These are phyloP conservation scores for Phlebopus sp. DNA, from an alignment of 1,284 basidiomycete species.

Conservation along the genomic window DNA sequence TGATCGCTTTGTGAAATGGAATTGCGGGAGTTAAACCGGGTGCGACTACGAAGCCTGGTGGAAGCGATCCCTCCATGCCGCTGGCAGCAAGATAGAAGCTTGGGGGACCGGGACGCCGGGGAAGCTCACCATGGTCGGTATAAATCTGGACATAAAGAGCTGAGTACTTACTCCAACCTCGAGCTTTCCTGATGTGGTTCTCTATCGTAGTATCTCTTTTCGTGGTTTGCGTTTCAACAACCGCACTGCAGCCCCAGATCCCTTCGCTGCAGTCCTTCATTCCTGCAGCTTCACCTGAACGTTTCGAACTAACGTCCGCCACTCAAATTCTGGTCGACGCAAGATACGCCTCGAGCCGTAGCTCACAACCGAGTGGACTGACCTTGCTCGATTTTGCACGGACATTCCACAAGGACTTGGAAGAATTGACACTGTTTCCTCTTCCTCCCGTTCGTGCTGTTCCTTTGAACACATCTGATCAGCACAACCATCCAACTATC, in stretches of 20 bases:
- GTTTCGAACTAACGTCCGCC: slow-evolving; percentile 16
- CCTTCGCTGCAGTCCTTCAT: slow-evolving; percentile 25
- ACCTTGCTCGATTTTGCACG: slow-evolving; percentile 24
- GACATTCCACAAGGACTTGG: slow-evolving; percentile 23
- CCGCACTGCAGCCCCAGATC: slow-evolving; percentile 20
- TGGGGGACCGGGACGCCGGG: too few relatives aligned
- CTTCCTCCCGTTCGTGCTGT: slow-evolving; percentile 5
- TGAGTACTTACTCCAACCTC: too few relatives aligned
- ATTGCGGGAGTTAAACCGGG: too few relatives aligned
- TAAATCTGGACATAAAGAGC: too few relatives aligned
- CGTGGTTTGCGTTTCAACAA: neutral
- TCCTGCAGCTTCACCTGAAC: slow-evolving; percentile 5
- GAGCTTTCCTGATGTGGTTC: too few relatives aligned
- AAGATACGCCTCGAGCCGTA: slow-evolving; percentile 2
- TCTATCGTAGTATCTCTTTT: neutral
- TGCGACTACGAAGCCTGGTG: too few relatives aligned
- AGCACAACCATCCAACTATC: slow-evolving; percentile 12
- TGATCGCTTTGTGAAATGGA: too few relatives aligned
- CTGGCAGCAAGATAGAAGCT: too few relatives aligned
- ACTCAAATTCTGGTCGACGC: slow-evolving; percentile 25
- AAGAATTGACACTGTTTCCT: slow-evolving; percentile 17
- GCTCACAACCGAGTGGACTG: slow-evolving; percentile 7
- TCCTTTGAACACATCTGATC: neutral
- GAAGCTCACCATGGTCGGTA: too few relatives aligned
- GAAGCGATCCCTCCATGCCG: too few relatives aligned